Evolutionary conservation across 805 yeast genomes (phyloP).

Genomic region (Nakazawaea holstii): DNA sequence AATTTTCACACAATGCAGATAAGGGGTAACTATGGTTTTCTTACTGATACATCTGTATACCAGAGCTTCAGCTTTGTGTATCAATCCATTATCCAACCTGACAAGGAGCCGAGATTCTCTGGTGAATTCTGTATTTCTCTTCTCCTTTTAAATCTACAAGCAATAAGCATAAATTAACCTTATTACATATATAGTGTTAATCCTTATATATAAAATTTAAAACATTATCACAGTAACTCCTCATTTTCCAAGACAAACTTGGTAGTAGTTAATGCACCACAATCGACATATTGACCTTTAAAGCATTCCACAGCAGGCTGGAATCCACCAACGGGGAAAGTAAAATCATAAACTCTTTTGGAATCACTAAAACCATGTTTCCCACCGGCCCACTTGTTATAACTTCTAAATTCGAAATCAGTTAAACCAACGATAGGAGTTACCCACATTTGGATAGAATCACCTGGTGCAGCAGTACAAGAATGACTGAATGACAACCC

Average conservation of each 20-base stretch:
- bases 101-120: too few species aligned
- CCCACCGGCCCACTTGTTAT: not conserved
- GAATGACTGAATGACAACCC: slow-evolving; percentile 7
- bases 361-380: slow-evolving; percentile 1
- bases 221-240: not conserved
- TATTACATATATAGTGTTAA: too few species aligned
- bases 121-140: too few species aligned
- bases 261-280: not conserved
- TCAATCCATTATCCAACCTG: too few species aligned
- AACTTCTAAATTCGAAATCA: slow-evolving; percentile 5
- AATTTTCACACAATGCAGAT: too few species aligned
- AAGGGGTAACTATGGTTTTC: too few species aligned
- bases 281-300: slow-evolving; percentile 1
- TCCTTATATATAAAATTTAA: not conserved
- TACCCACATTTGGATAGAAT: slow-evolving; percentile 9
- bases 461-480: slow-evolving; percentile 10
- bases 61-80: too few species aligned
- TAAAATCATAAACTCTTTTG: not conserved
- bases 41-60: too few species aligned
- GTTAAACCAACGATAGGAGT: slow-evolving; percentile 9
- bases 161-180: too few species aligned
- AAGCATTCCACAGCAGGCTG: slow-evolving; percentile 11
- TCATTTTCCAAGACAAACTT: not conserved
- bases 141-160: too few species aligned
- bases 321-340: slow-evolving; percentile 7